Conservation (phyloP, 2,329 filamentous ascomycete genomes). For the Monosporascus sp. region DNA sequence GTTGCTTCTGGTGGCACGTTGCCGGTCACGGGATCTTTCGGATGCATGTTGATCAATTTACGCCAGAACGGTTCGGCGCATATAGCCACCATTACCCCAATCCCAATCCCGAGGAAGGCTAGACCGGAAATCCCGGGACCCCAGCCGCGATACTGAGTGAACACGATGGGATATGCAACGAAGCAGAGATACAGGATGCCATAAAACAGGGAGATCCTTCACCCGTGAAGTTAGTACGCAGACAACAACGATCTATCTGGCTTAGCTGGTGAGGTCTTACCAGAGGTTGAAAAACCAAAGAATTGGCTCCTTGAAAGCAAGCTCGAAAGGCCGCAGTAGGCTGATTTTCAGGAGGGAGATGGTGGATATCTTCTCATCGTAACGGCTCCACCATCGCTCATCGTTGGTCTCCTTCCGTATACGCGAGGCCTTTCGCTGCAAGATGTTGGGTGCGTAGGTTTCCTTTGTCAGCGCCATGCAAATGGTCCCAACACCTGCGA, state of each 20-base stretch:
- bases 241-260: not conserved
- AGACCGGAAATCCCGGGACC: constrained; percentile 67
- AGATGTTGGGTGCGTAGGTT: constrained; percentile 69
- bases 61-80: constrained; percentile 67
- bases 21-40: constrained; percentile 69
- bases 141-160: constrained; percentile 72
- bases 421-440: constrained; percentile 61
- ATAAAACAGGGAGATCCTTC: constrained; percentile 75
- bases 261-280: constrained; percentile 33
- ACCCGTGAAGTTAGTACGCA: constrained; percentile 1
- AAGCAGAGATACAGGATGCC: constrained; percentile 87
- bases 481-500: constrained; percentile 57
- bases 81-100: constrained; percentile 59
- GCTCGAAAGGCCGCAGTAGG: constrained; percentile 69
- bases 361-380: constrained; percentile 68
- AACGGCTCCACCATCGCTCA: constrained; percentile 71
- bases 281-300: constrained; percentile 64
- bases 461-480: constrained; percentile 61
- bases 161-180: constrained; percentile 84
- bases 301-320: constrained; percentile 79
- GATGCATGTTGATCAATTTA: constrained; percentile 71
- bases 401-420: constrained; percentile 66
- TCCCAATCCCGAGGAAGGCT: constrained; percentile 68
- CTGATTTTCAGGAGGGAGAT: constrained; percentile 66
- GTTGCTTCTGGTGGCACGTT: constrained; percentile 73